Percentiles rank a stretch among this genome's conserved stretches.
Evolutionary conservation across 1,139 yeast genomes (phyloP).

Genomic region (Candida sanyaensis): DNA sequence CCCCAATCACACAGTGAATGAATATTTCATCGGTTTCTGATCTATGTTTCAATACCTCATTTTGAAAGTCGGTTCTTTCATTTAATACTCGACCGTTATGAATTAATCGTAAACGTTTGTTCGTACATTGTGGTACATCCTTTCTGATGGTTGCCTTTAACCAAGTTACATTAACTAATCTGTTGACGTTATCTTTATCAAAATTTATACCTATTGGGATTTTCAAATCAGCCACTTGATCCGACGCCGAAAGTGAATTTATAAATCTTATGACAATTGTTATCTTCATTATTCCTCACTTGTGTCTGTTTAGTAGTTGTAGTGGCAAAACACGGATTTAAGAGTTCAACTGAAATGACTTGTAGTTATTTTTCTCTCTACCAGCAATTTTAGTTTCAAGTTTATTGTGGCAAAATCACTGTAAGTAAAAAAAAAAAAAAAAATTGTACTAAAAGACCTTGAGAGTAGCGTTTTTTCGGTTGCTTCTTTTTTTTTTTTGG

Average conservation of each 20-base stretch:
- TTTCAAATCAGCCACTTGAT: conserved; percentile 28
- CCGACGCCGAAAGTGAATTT: conserved; percentile 23
- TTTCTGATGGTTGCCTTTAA: conserved; percentile 28
- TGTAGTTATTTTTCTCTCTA: neutral
- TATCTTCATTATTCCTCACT: conserved; percentile 16
- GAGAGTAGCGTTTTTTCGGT: too few relatives aligned
- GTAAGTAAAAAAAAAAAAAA: too few relatives aligned
- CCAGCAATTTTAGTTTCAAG: too few relatives aligned
- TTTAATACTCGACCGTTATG: conserved; percentile 73
- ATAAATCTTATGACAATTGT: conserved; percentile 34
- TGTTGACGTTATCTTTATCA: conserved; percentile 35
- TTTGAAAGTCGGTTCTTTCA: conserved; percentile 56
- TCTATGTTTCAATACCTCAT: conserved; percentile 46
- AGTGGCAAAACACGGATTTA: neutral
- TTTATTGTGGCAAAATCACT: too few relatives aligned
- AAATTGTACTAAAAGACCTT: too few relatives aligned
- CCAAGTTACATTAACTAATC: conserved; percentile 31
- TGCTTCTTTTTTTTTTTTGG: too few relatives aligned
- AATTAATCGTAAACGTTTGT: conserved; percentile 66
- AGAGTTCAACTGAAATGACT: neutral
- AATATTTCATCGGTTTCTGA: conserved; percentile 37
- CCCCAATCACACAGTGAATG: conserved; percentile 84
- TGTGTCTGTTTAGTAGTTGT: neutral
- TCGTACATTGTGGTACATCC: conserved; percentile 27
- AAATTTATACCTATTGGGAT: conserved; percentile 32